Evolutionary conservation across 345 rosid genomes (phyloP).

Genomic region (Brassica napus): Da-Ae NC_063447.1:344501-345000

Average conservation of each 20-base stretch:
- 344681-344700: slow-evolving; percentile 89
- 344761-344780: slow-evolving; percentile 91
- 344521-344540: slow-evolving; percentile 64
- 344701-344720: slow-evolving; percentile 92
- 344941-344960: slow-evolving; percentile 68
- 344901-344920: slow-evolving; percentile 48
- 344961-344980: slow-evolving; percentile 66
- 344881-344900: slow-evolving; percentile 43
- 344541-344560: slow-evolving; percentile 38
- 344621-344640: slow-evolving; percentile 90
- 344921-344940: slow-evolving; percentile 65
- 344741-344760: slow-evolving; percentile 75
- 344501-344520: slow-evolving; percentile 71
- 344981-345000: slow-evolving; percentile 71
- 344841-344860: slow-evolving; percentile 61
- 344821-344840: slow-evolving; percentile 77
- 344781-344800: slow-evolving; percentile 92
- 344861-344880: slow-evolving; percentile 57
- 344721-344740: slow-evolving; percentile 79
- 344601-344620: slow-evolving; percentile 81
- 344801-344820: slow-evolving; percentile 89
- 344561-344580: slow-evolving; percentile 52
- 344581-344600: slow-evolving; percentile 53
- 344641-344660: slow-evolving; percentile 84
- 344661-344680: slow-evolving; percentile 73